Percentiles rank a stretch among this genome's conserved stretches.
phyloP scores from a whole-genome alignment of 1,284 basidiomycete genomes.

The Phylloporus gajari region DNA sequence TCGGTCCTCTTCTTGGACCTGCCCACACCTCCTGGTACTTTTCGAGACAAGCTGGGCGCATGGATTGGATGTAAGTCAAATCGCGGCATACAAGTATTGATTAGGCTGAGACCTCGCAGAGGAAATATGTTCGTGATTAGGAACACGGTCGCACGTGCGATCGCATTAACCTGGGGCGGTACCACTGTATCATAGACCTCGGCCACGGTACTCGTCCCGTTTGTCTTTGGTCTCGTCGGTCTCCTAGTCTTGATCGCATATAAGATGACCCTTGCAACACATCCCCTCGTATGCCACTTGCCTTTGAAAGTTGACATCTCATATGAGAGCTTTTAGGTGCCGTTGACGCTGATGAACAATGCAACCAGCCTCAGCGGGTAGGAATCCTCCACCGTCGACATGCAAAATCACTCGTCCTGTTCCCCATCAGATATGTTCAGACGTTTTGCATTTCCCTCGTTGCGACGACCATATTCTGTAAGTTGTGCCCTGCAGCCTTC shows the following conservation, averaged over 20 bases:
- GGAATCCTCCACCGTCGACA: neutral
- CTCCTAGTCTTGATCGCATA: conserved; percentile 22
- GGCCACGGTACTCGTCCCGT: conserved; percentile 18
- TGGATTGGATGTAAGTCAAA: conserved; percentile 28
- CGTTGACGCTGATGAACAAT: conserved; percentile 26
- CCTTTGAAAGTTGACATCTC: neutral
- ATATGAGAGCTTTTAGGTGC: conserved; percentile 15
- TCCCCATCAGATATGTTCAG: conserved; percentile 27
- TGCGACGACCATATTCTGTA: conserved; percentile 21
- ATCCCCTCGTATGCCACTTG: conserved; percentile 22
- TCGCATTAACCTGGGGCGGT: conserved; percentile 29
- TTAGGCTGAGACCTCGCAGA: conserved; percentile 12
- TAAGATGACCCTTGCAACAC: conserved; percentile 21
- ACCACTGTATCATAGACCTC: conserved; percentile 26
- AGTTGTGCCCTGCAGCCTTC: neutral
- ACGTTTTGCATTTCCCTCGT: conserved; percentile 27
- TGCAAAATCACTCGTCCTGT: neutral
- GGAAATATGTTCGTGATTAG: conserved; percentile 28
- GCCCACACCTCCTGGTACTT: conserved; percentile 18
- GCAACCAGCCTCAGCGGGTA: conserved; percentile 27
- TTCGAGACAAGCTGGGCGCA: conserved; percentile 4
- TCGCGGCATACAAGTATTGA: neutral
- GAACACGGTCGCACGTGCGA: conserved; percentile 21
- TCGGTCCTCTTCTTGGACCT: conserved; percentile 22
- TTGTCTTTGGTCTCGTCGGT: conserved; percentile 25